Conservation (phyloP, 2,329 filamentous ascomycete genomes). For the Hypomyces rosellus region DNA sequence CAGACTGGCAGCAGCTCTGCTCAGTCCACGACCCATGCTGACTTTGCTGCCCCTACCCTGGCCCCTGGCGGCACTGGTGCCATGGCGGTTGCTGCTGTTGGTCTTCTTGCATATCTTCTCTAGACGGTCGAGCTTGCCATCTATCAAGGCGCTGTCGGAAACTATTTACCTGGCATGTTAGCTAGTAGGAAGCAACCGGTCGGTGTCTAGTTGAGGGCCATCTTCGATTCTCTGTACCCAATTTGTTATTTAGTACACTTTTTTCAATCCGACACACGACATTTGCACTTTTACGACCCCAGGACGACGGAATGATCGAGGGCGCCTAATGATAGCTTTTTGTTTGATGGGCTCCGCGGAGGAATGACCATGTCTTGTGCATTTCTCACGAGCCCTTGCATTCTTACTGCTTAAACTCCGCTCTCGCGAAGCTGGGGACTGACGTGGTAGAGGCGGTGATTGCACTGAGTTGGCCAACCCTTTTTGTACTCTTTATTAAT, state of each 20-base stretch:
- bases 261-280: constrained; percentile 14
- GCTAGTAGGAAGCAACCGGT: constrained; percentile 10
- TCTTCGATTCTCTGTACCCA: constrained; percentile 28
- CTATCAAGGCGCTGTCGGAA: constrained; percentile 13
- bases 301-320: constrained; percentile 17
- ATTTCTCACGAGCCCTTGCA: constrained; percentile 36
- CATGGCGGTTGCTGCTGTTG: constrained; percentile 40
- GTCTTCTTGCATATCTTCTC: constrained; percentile 47
- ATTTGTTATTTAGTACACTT: constrained; percentile 25
- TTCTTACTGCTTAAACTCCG: neutral
- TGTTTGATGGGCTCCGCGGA: constrained; percentile 8
- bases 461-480: constrained; percentile 16
- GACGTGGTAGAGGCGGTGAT: constrained; percentile 6
- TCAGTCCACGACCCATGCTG: constrained; percentile 20
- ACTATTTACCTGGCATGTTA: constrained; percentile 5
- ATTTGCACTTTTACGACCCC: constrained; percentile 14
- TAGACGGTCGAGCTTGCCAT: constrained; percentile 25
- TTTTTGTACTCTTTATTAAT: constrained; percentile 21
- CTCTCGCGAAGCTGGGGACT: neutral
- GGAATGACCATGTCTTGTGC: constrained; percentile 25
- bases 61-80: constrained; percentile 39
- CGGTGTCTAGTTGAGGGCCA: constrained; percentile 11
- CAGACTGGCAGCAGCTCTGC: constrained; percentile 26
- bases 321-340: constrained; percentile 12
- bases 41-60: constrained; percentile 34